Evolutionary conservation across 306 rosid species (phyloP).

Genomic region (Psophocarpus tetragonolobus): DNA sequence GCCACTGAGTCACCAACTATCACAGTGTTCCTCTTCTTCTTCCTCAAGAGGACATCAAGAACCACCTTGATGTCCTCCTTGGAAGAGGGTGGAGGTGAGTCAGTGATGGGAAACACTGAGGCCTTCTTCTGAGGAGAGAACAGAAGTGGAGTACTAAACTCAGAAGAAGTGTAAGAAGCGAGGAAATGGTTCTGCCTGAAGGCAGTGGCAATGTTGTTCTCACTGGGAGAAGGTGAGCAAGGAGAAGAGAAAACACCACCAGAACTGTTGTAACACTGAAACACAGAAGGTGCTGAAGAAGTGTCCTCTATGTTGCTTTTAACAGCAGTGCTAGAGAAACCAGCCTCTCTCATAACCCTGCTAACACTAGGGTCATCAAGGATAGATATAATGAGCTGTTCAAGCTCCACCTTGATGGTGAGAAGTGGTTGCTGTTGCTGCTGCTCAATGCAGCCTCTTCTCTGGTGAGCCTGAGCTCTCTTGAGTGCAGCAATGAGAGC

Average conservation of each 20-base stretch:
- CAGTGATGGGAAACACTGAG: conserved; percentile 13
- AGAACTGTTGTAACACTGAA: conserved; percentile 51
- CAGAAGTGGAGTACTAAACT: conserved; percentile 44
- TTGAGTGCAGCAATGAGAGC: conserved; percentile 94
- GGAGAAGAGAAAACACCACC: conserved; percentile 87
- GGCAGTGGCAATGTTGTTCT: not conserved
- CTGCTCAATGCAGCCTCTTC: conserved; percentile 93
- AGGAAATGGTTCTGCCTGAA: conserved; percentile 59
- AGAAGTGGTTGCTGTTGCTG: conserved; percentile 83
- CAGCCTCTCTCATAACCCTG: conserved; percentile 98
- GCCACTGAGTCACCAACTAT: conserved; percentile 68
- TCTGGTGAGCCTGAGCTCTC: conserved; percentile 93
- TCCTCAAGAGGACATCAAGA: conserved; percentile 59
- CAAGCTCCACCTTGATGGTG: conserved; percentile 73
- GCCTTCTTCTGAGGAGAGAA: conserved; percentile 64
- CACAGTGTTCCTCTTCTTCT: conserved; percentile 72
- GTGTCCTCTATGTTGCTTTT: conserved; percentile 72
- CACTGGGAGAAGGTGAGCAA: conserved; percentile 68
- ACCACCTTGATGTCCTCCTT: conserved; percentile 75
- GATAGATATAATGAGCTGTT: conserved; percentile 84
- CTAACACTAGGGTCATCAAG: conserved; percentile 97
- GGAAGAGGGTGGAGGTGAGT: conserved; percentile 30
- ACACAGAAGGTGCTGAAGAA: conserved; percentile 56
- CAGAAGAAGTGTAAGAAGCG: conserved; percentile 47
- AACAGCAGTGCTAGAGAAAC: conserved; percentile 78